Base-by-base conservation (phyloP, 768 basidiomycete species). In the Pleurotus citrinopileatus region DNA sequence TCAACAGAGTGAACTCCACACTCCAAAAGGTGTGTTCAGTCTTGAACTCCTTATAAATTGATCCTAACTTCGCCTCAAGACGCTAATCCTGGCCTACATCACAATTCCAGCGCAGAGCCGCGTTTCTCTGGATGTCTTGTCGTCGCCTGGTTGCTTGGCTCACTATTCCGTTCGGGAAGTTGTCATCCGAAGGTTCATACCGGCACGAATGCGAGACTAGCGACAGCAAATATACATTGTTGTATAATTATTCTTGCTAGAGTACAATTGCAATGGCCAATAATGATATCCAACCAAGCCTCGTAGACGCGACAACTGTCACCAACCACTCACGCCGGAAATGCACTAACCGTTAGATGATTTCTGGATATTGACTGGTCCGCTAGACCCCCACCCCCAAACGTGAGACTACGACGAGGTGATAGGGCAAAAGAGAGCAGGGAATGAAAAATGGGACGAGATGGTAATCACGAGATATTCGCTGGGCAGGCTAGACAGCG, bases 1-100 rank as follows among this genome's bases (percentile, higher is more conserved):
- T 99, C 57, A 98, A 97, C 65, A 84, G 97, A 32, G 96, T 98
- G 10, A 98, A 96, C 67, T 86, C 92, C 0, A 94, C 97, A 65
- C 96, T 98, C 3, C 93, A 94, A 71, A 99, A 99, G 83, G 96
- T 92, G 20, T 22, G 59, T 54, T 10, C n/a, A n/a, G n/a, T n/a
- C n/a, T n/a, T 29, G 55, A 42, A 13, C 32, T 22, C 50, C 9
- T 22, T 6, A 13, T 42, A 15, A 38, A 55, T 40, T 37, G 22
- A 61, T 27, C 22, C 32, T 26, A 5, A 37, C 23, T 37, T 50
- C 7, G 20, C 20, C 4, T 13, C 2, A 2, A 98, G 96, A 98
- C 95, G 0, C 79, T 98, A 3, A 79, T 99, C 44, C 69, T 98
- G 25, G 80, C 88, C 22, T 96, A 98, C 58, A 90, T 99, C 46